Evolutionary conservation across 2,329 filamentous ascomycete species (phyloP).

Genomic region (Phyllachora maydis): DNA sequence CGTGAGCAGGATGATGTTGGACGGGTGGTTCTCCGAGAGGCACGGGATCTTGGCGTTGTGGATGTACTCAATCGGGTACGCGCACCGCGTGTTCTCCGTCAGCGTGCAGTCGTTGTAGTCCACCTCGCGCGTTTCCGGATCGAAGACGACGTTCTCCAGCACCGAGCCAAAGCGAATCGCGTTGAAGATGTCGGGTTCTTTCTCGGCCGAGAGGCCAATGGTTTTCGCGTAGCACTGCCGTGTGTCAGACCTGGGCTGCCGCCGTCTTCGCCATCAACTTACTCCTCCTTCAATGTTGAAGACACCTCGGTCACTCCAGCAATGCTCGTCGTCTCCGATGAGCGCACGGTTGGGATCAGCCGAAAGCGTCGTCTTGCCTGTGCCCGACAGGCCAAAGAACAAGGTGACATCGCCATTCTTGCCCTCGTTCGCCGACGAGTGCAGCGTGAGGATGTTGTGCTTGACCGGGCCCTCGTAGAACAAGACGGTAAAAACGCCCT

Average conservation of each 20-base stretch:
- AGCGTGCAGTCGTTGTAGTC: conserved; percentile 92
- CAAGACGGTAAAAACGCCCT: conserved; percentile 95
- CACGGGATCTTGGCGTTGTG: conserved; percentile 97
- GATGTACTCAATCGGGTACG: conserved; percentile 99
- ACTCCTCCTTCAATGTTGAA: conserved; percentile 97
- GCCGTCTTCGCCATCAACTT: background rate
- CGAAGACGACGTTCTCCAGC: conserved; percentile 96
- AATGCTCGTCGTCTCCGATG: conserved; percentile 98
- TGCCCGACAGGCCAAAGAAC: conserved; percentile 97
- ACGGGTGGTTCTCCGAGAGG: conserved; percentile 67
- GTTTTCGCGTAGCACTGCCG: conserved; percentile 82
- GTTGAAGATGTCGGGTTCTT: conserved; percentile 94
- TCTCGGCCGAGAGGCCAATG: conserved; percentile 91
- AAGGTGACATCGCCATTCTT: conserved; percentile 88
- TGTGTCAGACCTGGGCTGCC: background rate
- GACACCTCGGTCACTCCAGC: conserved; percentile 89
- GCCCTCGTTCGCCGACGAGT: conserved; percentile 97
- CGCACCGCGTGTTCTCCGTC: conserved; percentile 95
- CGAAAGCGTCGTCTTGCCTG: conserved; percentile 95
- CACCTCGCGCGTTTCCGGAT: conserved; percentile 70
- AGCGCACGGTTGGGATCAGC: conserved; percentile 90
- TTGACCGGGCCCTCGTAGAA: conserved; percentile 99
- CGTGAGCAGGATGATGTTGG: conserved; percentile 94
- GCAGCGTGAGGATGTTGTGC: conserved; percentile 95
- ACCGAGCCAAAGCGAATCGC: conserved; percentile 95